A percentile compares a stretch with the other conserved stretches of the same genome.
These are phyloP conservation scores for Chloranthus sessilifolius DNA, from an alignment of 164 flowering plant genomes.

Conservation along the genomic window DNA sequence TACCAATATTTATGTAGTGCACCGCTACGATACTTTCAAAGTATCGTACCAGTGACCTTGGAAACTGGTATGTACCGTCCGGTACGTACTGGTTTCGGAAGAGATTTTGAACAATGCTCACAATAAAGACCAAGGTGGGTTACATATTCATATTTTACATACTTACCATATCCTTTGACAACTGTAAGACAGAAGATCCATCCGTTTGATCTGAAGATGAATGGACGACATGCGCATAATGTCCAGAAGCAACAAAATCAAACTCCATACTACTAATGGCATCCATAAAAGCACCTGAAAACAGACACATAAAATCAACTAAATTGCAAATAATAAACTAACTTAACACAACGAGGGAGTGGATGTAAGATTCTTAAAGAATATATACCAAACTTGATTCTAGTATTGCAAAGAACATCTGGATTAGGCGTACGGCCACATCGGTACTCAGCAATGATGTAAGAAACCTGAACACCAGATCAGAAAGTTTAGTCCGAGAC, in stretches of 20 bases:
- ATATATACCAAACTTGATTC: constrained; percentile 86
- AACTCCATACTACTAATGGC: constrained; percentile 69
- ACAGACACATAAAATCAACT: constrained; percentile 1
- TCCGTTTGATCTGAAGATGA: constrained; percentile 28
- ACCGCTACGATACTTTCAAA: too few species aligned
- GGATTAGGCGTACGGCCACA: constrained; percentile 96
- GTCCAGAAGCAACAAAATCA: constrained; percentile 93
- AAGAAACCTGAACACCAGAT: constrained; percentile 63
- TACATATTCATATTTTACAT: neutral
- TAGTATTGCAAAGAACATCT: constrained; percentile 94
- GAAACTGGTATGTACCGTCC: too few species aligned
- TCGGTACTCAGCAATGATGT: constrained; percentile 82
- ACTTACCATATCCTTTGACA: constrained; percentile 78
- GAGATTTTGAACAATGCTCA: too few species aligned
- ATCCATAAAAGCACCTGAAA: constrained; percentile 88
- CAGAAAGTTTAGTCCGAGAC: neutral
- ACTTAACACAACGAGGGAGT: constrained; percentile 1
- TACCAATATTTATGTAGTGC: too few species aligned
- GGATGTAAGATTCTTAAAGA: constrained; percentile 1
- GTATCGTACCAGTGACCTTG: too few species aligned
- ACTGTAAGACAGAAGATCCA: constrained; percentile 47
- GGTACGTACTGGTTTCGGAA: too few species aligned
- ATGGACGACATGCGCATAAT: constrained; percentile 86
- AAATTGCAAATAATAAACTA: neutral
- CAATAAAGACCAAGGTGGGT: too few species aligned